Evolutionary conservation across 768 basidiomycete species (phyloP), one percentile per base, ranked within the genome.

Genomic region (Ramaria sp.): DNA sequence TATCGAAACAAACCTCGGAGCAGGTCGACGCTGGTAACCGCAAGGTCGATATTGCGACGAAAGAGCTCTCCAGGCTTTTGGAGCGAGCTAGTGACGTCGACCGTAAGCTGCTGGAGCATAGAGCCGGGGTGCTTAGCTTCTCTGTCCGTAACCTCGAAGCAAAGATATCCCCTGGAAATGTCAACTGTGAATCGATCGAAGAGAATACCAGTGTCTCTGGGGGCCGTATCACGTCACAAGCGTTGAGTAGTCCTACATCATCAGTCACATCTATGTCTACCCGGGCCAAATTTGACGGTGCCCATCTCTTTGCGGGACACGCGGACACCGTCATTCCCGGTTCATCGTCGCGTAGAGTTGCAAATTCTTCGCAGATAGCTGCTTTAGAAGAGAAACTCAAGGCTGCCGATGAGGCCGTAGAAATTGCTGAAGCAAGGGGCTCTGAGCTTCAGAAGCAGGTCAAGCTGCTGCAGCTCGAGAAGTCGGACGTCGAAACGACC

Each of bases 221-320:
- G 27, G 27, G 47, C n/a, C 30, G 27, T 17, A 53, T 46, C 7
- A 19, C 15, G 39, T 38, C 34, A 15, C 43, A 33, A 22, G 51
- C 7, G n/a, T 17, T 43, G 51, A 64, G 65, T 27, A 59, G 58
- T 41, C 45, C 52, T 13, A 54, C 58, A 6, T 78, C 77, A 7
- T 75, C 76, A 27, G 69, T 70, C 20, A 70, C 73, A 27, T 71
- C 76, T 1, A 69, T 75, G 12, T 71, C 79, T 5, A 71, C 76
- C n/a, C 75, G 73, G 42, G 63, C 72, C 9, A 81, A 80, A 39
- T 93, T 93, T 66, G 88, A 89, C 54, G 88, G 88, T 12, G 81
- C 85, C 0, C 89, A 91, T 70, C 74, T 92, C 53, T 91, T 91
- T 61, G 88, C 91, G 0, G 90, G 91, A 0, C 86, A 91, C 61